Base-by-base conservation (phyloP, 2,329 filamentous ascomycete species). In the Sporothrix inflata region DNA sequence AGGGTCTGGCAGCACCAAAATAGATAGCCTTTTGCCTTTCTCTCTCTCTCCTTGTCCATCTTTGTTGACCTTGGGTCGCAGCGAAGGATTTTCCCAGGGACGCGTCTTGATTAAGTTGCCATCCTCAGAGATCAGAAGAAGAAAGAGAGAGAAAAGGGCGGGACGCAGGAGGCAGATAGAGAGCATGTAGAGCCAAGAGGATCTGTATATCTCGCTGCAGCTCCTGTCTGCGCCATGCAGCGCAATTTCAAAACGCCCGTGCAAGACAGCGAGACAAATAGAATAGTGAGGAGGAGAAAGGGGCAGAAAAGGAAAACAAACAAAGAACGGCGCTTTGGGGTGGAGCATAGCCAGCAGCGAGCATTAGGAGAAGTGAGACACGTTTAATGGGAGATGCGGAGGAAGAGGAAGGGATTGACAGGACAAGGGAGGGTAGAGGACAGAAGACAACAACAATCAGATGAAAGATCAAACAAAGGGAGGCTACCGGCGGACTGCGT, bases 61-160 rank as follows among this genome's bases (percentile, higher is more conserved):
- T 34, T 21, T 47, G 63, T 66, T 66, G 63, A 66, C 34, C 42
- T 47, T 24, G 63, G 63, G 63, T 66, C 42, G 42, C 16, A 66
- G 40, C 63, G 27, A 66, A 66, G 42, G 63, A 66, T 66, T 49
- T 49, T 47, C 42, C 24, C 42, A 66, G 63, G 63, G 63, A 66
- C 60, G 60, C 60, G 60, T 65, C 12, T 65, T 16, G 38, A 63
- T 27, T 65, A 45, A 45, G 60, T 47, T 16, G 42, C 19, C 38
- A 19, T 65, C 55, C 30, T 19, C 8, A 61, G 55, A 60, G 51
- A 27, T 14, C 24, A 55, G 11, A 21, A 30, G 51, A 55, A 16
- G 12, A 11, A 45, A 11, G 21, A 45, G n/a, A 3, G 24, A 24
- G 3, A 21, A 27, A 21, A n/a, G 47, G 8, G n/a, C 47, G 47